These are phyloP conservation scores for Neurospora sp. DNA, from an alignment of 2,329 filamentous ascomycete genomes.

Conservation along the genomic window DNA sequence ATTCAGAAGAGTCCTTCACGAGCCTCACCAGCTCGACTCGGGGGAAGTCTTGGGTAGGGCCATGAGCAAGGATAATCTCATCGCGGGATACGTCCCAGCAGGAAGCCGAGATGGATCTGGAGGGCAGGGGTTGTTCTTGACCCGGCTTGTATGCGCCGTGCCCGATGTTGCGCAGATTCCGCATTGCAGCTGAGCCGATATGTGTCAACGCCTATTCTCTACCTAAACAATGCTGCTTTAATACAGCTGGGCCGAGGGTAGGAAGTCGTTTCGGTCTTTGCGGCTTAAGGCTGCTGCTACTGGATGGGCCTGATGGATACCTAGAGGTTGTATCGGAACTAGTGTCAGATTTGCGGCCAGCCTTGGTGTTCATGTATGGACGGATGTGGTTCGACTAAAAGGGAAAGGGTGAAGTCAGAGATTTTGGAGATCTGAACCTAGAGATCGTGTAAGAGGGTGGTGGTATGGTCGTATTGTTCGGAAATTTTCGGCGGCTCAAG, in stretches of 20 bases:
- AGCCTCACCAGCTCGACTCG: conserved; percentile 62
- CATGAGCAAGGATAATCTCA: conserved; percentile 72
- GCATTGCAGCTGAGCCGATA: conserved; percentile 45
- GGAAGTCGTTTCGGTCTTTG: background rate
- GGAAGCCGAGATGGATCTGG: conserved; percentile 63
- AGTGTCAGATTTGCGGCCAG: background rate
- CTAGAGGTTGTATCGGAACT: background rate
- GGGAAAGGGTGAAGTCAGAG: background rate
- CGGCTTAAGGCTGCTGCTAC: background rate
- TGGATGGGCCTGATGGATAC: background rate
- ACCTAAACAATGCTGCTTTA: background rate
- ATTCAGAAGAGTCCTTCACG: conserved; percentile 29
- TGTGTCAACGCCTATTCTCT: conserved; percentile 2
- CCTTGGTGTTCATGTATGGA: background rate
- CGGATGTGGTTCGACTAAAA: background rate
- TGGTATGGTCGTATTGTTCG: background rate
- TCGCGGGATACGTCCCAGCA: conserved; percentile 80
- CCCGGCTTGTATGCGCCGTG: conserved; percentile 52
- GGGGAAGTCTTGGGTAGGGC: conserved; percentile 60
- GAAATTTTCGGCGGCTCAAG: background rate
- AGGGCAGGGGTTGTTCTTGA: conserved; percentile 4
- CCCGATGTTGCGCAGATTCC: conserved; percentile 73
- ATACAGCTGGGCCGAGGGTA: background rate
- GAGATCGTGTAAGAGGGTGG: background rate
- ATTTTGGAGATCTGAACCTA: no score